Base-by-base conservation (phyloP, 441 rosid genomes). In the Croton setiger region DNA sequence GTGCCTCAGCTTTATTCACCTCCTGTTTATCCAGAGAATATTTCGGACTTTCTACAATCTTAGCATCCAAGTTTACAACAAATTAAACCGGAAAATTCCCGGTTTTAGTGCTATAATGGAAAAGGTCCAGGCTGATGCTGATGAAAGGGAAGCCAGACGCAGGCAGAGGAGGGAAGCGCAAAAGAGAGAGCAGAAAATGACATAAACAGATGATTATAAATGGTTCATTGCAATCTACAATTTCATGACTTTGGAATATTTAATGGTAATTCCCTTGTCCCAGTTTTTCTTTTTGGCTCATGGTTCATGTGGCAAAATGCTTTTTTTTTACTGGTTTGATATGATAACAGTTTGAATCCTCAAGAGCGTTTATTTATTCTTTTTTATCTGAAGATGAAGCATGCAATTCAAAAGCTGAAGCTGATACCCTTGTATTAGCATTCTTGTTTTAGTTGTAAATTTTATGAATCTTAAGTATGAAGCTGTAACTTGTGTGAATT, bases 21-120 rank as follows among this genome's bases (percentile, higher is more conserved):
- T 72, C n/a, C 5, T 53, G 43, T 70, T 20, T 58, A 5, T 75
- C 75, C 90, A 92, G 98, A 79, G 83, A 52, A 18, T 79, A 33
- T 75, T 82, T 62, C 62, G 69, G 74, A 72, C 72, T 36, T 86
- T 79, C 83, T 27, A 68, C 73, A 68, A 49, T 64, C 80, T 90
- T 7, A 82, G 85, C 70, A 55, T 55, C 23, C 58, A 35, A 68
- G 85, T 79, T n/a, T 77, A 59, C 64, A 23, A 73, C 66, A 76
- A 74, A 71, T 72, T 90, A 67, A 73, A 68, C 44, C 58, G 63
- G 55, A 77, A 87, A 53, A 13, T 90, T 59, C 95, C 96, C 13
- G 98, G 96, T 58, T 85, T 88, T 52, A 39, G 48, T 60, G 61
- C 49, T 53, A 47, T 90, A 72, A 65, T 87, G 88, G 84, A 87